Conservation (phyloP, 257 asterid genomes). For the Nicotiana knightiana region DNA sequence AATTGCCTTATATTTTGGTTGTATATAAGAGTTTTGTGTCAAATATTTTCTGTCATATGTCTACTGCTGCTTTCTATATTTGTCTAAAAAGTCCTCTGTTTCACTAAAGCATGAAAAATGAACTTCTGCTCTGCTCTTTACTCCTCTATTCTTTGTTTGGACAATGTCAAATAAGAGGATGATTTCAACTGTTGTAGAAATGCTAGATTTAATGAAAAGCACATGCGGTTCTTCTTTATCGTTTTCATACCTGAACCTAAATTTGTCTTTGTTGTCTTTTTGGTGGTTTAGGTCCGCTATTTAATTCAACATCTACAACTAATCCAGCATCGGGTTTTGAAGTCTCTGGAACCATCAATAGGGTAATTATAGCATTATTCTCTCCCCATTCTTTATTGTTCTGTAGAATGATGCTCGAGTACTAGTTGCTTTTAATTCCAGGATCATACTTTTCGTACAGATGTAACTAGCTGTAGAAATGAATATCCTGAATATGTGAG, state of each 20-base stretch:
- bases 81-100: too few relatives aligned
- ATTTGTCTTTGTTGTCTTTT: not conserved
- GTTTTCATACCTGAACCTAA: too few relatives aligned
- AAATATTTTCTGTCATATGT: too few relatives aligned
- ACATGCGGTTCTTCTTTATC: too few relatives aligned
- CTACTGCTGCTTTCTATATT: too few relatives aligned
- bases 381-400: not conserved
- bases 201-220: too few relatives aligned
- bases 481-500: not conserved
- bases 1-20: not conserved
- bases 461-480: not conserved
- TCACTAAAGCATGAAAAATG: too few relatives aligned
- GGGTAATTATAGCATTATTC: conserved; percentile 31
- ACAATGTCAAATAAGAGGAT: too few relatives aligned
- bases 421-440: not conserved
- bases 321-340: conserved; percentile 39
- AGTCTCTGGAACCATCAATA: conserved; percentile 38
- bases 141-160: too few relatives aligned
- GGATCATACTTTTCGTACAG: not conserved
- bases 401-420: not conserved
- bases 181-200: too few relatives aligned
- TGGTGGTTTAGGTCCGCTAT: conserved; percentile 36
- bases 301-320: conserved; percentile 32
- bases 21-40: not conserved
- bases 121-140: too few relatives aligned